phyloP scores from a whole-genome alignment of 768 basidiomycete genomes.

The Hydnomerulius pinastri region DNA sequence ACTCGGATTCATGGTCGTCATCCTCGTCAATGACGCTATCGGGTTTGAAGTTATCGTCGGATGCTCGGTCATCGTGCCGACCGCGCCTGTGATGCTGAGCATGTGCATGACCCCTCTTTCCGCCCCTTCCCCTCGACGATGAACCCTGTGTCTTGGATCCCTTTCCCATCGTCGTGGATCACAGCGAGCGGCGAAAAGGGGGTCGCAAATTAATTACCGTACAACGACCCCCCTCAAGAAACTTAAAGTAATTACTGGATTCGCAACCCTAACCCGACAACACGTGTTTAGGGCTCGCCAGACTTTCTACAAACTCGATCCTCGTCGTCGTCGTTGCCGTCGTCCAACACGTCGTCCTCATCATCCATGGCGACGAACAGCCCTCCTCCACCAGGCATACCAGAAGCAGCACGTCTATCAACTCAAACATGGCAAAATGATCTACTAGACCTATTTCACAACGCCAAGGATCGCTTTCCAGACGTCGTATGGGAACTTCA shows the following conservation, averaged over 20 bases:
- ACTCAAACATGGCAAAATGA: conserved; percentile 80
- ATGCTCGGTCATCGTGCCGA: background rate
- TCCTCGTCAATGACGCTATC: background rate
- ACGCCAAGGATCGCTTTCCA: conserved; percentile 91
- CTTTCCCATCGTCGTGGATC: conserved; percentile 4
- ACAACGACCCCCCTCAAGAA: conserved; percentile 7
- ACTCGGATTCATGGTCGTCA: background rate
- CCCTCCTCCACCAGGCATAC: conserved; percentile 31
- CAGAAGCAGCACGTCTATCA: conserved; percentile 65
- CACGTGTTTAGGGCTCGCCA: conserved; percentile 30
- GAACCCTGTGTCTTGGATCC: conserved; percentile 5
- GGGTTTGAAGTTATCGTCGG: conserved; percentile 1
- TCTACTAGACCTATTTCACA: conserved; percentile 71
- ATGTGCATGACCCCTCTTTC: background rate
- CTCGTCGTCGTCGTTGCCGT: conserved; percentile 23
- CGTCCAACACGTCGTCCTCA: conserved; percentile 27
- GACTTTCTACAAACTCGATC: conserved; percentile 4
- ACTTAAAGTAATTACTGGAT: background rate
- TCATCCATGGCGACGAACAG: conserved; percentile 28
- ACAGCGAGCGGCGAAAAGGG: no score
- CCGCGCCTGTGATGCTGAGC: background rate
- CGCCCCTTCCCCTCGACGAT: background rate
- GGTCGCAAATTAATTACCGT: no score
- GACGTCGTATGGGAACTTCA: conserved; percentile 94
- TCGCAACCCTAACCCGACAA: conserved; percentile 29